phyloP scores from a whole-genome alignment of 2,329 filamentous ascomycete species.

The Meredithiella fracta region DNA sequence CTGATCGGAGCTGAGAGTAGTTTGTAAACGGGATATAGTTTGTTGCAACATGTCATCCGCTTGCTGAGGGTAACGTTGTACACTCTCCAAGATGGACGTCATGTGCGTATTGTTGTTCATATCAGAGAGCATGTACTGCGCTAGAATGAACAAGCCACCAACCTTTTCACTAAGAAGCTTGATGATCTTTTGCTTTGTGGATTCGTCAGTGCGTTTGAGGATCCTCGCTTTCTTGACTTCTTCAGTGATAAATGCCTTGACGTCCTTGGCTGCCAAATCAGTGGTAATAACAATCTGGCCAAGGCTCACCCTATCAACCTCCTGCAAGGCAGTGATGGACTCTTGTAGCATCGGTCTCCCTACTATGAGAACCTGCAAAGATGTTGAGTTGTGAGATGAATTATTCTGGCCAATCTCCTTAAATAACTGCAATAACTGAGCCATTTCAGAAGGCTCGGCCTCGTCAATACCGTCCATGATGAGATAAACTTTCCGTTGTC shows the following conservation, averaged over 20 bases:
- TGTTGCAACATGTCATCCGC: slow-evolving; percentile 27
- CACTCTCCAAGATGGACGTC: slow-evolving; percentile 27
- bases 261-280: slow-evolving; percentile 27
- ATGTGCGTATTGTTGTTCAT: slow-evolving; percentile 29
- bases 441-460: slow-evolving; percentile 24
- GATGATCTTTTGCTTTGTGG: slow-evolving; percentile 25
- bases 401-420: slow-evolving; percentile 13
- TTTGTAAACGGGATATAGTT: slow-evolving; percentile 27
- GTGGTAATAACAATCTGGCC: slow-evolving; percentile 27
- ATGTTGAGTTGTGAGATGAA: not conserved
- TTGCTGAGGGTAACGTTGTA: slow-evolving; percentile 29
- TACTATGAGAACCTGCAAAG: slow-evolving; percentile 25
- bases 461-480: slow-evolving; percentile 33
- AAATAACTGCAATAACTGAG: slow-evolving; percentile 20
- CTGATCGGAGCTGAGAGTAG: slow-evolving; percentile 24
- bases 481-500: slow-evolving; percentile 25
- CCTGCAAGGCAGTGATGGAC: slow-evolving; percentile 23
- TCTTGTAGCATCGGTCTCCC: slow-evolving; percentile 29
- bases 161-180: slow-evolving; percentile 26
- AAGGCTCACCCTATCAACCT: slow-evolving; percentile 20
- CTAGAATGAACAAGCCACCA: slow-evolving; percentile 32
- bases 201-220: slow-evolving; percentile 20
- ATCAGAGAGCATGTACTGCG: slow-evolving; percentile 35
- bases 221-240: slow-evolving; percentile 26
- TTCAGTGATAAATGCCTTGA: slow-evolving; percentile 26